phyloP scores from a whole-genome alignment of 352 stramenopile species.

The Globisporangium paroecandrum region DNA sequence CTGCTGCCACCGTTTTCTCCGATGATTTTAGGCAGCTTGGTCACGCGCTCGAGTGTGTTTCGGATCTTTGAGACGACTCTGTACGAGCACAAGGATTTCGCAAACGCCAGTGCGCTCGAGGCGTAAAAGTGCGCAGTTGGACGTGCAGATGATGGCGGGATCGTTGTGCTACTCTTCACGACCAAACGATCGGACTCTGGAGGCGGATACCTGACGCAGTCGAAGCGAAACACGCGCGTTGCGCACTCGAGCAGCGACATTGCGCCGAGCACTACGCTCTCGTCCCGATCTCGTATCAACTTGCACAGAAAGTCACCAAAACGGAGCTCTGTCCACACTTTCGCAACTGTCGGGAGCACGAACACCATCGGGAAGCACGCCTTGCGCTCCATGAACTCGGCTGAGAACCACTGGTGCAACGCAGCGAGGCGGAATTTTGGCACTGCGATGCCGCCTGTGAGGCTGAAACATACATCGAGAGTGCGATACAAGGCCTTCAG shows the following conservation, averaged over 20 bases:
- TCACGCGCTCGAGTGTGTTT: slow-evolving; percentile 21
- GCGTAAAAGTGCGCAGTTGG: slow-evolving; percentile 4
- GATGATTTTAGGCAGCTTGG: slow-evolving; percentile 26
- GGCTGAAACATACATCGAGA: slow-evolving; percentile 45
- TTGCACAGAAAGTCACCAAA: slow-evolving; percentile 25
- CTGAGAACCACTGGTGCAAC: slow-evolving; percentile 35
- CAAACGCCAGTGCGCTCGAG: slow-evolving; percentile 17
- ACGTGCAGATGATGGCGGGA: neutral
- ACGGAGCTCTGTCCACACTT: slow-evolving; percentile 28
- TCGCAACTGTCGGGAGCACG: slow-evolving; percentile 19
- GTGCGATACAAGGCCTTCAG: slow-evolving; percentile 26
- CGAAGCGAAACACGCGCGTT: slow-evolving; percentile 35
- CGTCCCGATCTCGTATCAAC: slow-evolving; percentile 34
- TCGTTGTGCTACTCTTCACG: neutral
- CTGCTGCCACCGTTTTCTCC: slow-evolving; percentile 22
- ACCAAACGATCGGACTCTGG: neutral
- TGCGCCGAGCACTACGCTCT: slow-evolving; percentile 28
- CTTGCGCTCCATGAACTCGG: slow-evolving; percentile 29
- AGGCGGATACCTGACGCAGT: neutral
- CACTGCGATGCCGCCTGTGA: slow-evolving; percentile 26
- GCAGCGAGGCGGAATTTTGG: slow-evolving; percentile 39
- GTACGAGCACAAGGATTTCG: slow-evolving; percentile 21
- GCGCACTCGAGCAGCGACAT: slow-evolving; percentile 39
- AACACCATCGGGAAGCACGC: slow-evolving; percentile 25
- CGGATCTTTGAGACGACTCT: slow-evolving; percentile 21